A percentile compares a stretch with the other conserved stretches of the same genome.
phyloP scores from a whole-genome alignment of 305 asterid genomes.

The Fraxinus latifolia region DNA sequence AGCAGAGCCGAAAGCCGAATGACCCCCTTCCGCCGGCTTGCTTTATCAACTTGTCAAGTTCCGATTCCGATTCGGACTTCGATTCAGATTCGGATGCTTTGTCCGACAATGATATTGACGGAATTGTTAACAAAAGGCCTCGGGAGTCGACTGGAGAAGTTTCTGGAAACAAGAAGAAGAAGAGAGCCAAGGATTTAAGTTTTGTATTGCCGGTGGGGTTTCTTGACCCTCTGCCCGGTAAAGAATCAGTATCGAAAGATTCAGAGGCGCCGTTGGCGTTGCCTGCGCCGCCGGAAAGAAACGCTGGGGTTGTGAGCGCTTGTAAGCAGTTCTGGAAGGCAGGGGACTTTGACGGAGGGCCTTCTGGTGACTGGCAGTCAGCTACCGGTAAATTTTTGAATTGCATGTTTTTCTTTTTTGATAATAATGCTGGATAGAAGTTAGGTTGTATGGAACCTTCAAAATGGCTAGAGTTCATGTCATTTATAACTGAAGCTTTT shows the following conservation, averaged over 20 bases:
- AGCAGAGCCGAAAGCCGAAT: neutral
- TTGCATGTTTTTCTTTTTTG: neutral
- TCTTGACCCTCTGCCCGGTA: slow-evolving; percentile 61
- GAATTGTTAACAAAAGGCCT: slow-evolving; percentile 14
- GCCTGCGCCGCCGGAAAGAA: slow-evolving; percentile 27
- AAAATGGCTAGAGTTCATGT: neutral
- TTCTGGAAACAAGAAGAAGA: slow-evolving; percentile 39
- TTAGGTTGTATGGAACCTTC: neutral
- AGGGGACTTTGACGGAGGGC: slow-evolving; percentile 61
- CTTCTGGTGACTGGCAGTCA: slow-evolving; percentile 43
- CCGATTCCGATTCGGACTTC: slow-evolving; percentile 38
- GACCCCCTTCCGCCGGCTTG: neutral
- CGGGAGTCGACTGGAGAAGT: slow-evolving; percentile 9
- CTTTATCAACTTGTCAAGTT: slow-evolving; percentile 40
- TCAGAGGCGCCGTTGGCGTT: slow-evolving; percentile 30
- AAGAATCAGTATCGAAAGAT: slow-evolving; percentile 17
- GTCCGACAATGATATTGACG: slow-evolving; percentile 24
- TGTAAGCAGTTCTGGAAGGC: slow-evolving; percentile 87
- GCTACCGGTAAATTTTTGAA: slow-evolving; percentile 36
- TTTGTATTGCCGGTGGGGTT: slow-evolving; percentile 63
- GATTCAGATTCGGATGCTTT: slow-evolving; percentile 18
- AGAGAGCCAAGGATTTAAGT: slow-evolving; percentile 28
- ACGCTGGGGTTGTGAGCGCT: slow-evolving; percentile 14
- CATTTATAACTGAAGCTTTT: neutral
- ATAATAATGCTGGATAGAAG: neutral